phyloP scores from a whole-genome alignment of 352 stramenopile genomes.

The Globisporangium echinulatum region DNA sequence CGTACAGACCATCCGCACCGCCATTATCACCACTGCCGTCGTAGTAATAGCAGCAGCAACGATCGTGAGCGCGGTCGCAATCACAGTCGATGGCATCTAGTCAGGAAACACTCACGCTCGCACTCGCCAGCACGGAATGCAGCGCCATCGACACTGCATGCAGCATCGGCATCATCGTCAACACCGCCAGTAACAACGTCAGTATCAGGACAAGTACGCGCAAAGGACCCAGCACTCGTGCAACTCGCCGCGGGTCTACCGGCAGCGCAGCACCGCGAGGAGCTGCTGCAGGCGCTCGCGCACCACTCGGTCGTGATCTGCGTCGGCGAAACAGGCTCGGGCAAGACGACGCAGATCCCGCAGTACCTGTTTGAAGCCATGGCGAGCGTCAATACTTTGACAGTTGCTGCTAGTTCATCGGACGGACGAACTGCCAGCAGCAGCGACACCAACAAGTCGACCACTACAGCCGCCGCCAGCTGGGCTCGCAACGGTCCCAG shows the following conservation, averaged over 20 bases:
- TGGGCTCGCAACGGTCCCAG: constrained; percentile 4
- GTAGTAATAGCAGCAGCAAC: too few species aligned
- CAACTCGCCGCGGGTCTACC: constrained; percentile 15
- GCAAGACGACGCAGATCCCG: constrained; percentile 93
- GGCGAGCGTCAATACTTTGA: too few species aligned
- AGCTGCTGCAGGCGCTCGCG: constrained; percentile 40
- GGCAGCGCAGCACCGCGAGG: constrained; percentile 42
- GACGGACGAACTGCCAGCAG: too few species aligned
- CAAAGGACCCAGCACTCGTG: constrained; percentile 8
- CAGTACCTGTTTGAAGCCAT: constrained; percentile 50
- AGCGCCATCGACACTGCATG: too few species aligned
- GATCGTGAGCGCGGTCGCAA: background rate
- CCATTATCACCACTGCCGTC: too few species aligned
- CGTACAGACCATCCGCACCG: too few species aligned
- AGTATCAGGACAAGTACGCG: background rate
- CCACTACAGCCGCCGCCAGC: constrained; percentile 3
- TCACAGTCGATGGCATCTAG: background rate
- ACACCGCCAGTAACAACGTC: background rate
- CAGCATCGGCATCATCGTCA: too few species aligned
- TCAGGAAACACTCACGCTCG: background rate
- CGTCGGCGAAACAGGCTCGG: constrained; percentile 93
- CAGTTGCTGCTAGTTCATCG: too few species aligned
- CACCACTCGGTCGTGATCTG: constrained; percentile 63
- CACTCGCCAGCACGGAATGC: too few species aligned
- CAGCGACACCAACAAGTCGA: too few species aligned